phyloP scores from a whole-genome alignment of 768 basidiomycete species.

The Lentinula raphanica region DNA sequence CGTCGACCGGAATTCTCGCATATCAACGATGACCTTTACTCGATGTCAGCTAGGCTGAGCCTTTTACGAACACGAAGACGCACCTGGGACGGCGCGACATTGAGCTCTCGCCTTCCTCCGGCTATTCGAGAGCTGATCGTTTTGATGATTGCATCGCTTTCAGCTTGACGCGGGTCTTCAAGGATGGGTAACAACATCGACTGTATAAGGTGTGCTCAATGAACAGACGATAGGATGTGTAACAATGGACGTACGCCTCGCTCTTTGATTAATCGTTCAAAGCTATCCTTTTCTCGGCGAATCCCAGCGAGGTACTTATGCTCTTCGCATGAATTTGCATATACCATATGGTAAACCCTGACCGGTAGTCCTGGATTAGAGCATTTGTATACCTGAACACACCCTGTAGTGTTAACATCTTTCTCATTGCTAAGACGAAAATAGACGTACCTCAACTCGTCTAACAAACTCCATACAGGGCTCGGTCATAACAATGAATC shows the following conservation, averaged over 20 bases:
- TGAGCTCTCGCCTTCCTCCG: constrained; percentile 72
- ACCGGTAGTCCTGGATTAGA: constrained; percentile 78
- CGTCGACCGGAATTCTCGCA: constrained; percentile 93
- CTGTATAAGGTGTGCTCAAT: constrained; percentile 32
- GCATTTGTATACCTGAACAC: constrained; percentile 73
- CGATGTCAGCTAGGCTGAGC: neutral
- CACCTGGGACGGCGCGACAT: constrained; percentile 61
- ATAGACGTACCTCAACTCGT: constrained; percentile 70
- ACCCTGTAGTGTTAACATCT: no score
- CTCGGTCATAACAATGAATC: constrained; percentile 94
- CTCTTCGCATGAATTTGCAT: constrained; percentile 89
- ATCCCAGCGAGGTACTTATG: constrained; percentile 90
- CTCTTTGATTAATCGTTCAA: constrained; percentile 89
- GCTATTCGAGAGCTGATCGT: constrained; percentile 83
- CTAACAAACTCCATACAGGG: constrained; percentile 91
- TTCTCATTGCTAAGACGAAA: no score
- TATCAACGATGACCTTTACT: constrained; percentile 85
- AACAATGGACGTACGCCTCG: constrained; percentile 60
- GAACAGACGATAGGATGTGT: neutral
- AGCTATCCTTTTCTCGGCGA: constrained; percentile 88
- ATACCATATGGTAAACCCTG: constrained; percentile 94
- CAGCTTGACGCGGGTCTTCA: constrained; percentile 48
- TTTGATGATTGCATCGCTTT: constrained; percentile 60
- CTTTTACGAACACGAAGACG: neutral
- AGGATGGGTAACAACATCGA: constrained; percentile 84